Percentiles rank a stretch among this genome's conserved stretches.
Conservation (phyloP, 176 grass and related monocot species). For the Oryza australiensis region DNA sequence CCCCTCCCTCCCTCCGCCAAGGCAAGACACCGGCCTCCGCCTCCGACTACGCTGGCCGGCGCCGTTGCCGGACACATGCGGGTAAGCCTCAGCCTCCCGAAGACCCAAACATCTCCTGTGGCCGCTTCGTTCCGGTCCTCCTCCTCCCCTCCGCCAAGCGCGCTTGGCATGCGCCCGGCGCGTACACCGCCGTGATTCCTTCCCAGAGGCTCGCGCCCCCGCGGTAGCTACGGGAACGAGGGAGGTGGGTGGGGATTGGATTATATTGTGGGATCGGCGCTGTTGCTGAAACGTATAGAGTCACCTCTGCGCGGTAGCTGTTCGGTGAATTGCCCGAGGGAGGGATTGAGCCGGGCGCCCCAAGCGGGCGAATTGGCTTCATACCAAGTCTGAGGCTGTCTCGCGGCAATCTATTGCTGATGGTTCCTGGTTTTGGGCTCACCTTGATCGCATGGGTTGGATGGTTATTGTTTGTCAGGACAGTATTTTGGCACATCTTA, state of each 20-base stretch:
- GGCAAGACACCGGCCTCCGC: no score
- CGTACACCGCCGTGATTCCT: background rate
- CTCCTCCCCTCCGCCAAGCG: background rate
- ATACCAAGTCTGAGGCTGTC: background rate
- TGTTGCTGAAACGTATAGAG: background rate
- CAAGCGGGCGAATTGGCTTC: background rate
- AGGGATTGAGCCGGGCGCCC: background rate
- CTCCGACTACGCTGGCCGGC: no score
- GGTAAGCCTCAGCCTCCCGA: background rate
- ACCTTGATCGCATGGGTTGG: background rate
- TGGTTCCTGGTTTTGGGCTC: background rate
- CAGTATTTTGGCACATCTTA: background rate
- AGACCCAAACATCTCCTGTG: background rate
- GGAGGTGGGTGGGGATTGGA: background rate
- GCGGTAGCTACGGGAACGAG: background rate
- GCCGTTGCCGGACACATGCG: no score
- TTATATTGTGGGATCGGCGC: background rate
- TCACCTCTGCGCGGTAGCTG: background rate
- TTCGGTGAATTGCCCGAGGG: background rate
- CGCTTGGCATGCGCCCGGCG: no score
- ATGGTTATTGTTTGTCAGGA: background rate
- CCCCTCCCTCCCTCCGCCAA: no score
- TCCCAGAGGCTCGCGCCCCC: rapidly evolving
- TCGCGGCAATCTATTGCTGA: background rate
- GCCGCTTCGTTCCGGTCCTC: background rate